phyloP scores from a whole-genome alignment of 176 grass and related monocot species.

The Bothriochloa decipiens region DNA sequence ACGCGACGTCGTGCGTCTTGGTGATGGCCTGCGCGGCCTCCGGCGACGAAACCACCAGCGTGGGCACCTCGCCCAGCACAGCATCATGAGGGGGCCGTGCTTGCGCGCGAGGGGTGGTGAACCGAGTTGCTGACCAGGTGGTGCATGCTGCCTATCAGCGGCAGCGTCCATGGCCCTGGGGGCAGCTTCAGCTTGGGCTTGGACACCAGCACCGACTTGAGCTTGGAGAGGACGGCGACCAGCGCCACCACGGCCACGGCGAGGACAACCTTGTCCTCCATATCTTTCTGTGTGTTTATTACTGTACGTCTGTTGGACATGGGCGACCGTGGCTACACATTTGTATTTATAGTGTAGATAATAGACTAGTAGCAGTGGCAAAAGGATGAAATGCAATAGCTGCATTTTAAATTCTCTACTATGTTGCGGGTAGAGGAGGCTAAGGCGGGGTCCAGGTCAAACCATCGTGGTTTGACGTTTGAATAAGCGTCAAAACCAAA shows the following conservation, averaged over 20 bases:
- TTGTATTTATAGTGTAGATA: not conserved
- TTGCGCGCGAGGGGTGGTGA: not conserved
- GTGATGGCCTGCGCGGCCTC: not conserved
- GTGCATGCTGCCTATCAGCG: constrained; percentile 33
- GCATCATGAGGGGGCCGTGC: constrained; percentile 22
- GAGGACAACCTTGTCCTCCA: constrained; percentile 18
- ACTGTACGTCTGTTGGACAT: too few relatives aligned
- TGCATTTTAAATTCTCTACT: not conserved
- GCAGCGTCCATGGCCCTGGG: constrained; percentile 22
- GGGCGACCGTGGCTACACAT: too few relatives aligned
- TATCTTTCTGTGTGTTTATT: too few relatives aligned
- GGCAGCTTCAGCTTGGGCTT: constrained; percentile 19
- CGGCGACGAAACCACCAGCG: constrained; percentile 36
- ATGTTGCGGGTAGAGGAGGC: not conserved
- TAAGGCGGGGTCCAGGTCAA: not conserved
- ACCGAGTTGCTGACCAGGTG: not conserved
- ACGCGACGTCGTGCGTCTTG: constrained; percentile 4
- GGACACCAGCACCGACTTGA: not conserved
- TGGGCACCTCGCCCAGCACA: constrained; percentile 32
- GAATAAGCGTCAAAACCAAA: too few relatives aligned
- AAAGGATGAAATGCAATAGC: not conserved
- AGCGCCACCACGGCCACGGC: not conserved
- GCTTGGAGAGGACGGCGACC: constrained; percentile 19
- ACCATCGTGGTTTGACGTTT: not conserved
- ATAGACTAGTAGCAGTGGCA: not conserved